Conservation (phyloP, 176 grass and related monocot species). For the Triticum dicoccoides region DNA sequence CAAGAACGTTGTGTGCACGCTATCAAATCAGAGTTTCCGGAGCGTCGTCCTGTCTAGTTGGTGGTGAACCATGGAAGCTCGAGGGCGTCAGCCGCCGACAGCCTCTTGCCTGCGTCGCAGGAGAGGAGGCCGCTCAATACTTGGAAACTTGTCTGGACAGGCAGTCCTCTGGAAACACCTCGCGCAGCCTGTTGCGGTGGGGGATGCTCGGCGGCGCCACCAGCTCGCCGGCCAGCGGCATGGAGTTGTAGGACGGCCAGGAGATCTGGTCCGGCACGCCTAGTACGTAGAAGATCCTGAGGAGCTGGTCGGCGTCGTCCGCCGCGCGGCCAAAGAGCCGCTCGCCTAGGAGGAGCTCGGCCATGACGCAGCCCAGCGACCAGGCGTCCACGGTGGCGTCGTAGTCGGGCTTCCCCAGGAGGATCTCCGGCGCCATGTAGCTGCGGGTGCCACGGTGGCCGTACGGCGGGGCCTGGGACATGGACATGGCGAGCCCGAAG, state of each 20-base stretch:
- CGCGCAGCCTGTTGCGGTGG: not conserved
- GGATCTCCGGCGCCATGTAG: not conserved
- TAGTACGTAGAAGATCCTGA: not conserved
- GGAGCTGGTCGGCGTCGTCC: not conserved
- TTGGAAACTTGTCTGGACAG: not conserved
- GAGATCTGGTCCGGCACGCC: not conserved
- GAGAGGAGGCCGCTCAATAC: slow-evolving; percentile 11
- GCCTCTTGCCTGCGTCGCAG: not conserved
- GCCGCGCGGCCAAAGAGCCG: not conserved
- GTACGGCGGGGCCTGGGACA: not conserved
- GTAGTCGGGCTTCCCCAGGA: slow-evolving; percentile 6
- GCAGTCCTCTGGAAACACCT: not conserved
- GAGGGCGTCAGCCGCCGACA: not conserved
- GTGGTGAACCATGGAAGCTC: not conserved
- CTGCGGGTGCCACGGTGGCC: not conserved
- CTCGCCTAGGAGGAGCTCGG: not conserved
- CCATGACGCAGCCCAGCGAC: slow-evolving; percentile 15
- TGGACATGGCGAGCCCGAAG: not conserved
- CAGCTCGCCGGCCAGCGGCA: slow-evolving; percentile 8
- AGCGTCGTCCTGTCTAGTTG: not conserved
- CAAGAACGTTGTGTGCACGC: not conserved
- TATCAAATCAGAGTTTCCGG: not conserved
- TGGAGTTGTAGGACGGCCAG: not conserved
- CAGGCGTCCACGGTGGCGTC: not conserved
- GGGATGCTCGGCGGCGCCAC: slow-evolving; percentile 8